Percentiles rank a stretch among this genome's conserved stretches.
Evolutionary conservation across 1,284 basidiomycete genomes (phyloP).

Genomic region (Microbotryomycetes sp.): DNA sequence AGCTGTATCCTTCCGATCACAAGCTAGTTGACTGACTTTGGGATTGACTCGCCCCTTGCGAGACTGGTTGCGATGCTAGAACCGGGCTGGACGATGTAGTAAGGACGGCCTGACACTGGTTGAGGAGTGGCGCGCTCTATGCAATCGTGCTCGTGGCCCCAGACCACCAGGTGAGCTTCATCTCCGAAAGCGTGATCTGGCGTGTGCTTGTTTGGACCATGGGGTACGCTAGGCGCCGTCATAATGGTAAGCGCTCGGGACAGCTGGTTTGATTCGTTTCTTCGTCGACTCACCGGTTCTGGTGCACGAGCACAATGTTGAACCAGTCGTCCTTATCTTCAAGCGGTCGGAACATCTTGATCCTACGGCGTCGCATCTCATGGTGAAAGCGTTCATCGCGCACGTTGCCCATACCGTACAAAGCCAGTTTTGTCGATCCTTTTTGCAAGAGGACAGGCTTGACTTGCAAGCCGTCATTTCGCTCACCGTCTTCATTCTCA

Average conservation of each 20-base stretch:
- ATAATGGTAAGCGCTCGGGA: not conserved
- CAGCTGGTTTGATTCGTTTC: too few relatives aligned
- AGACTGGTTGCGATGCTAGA: slow-evolving; percentile 90
- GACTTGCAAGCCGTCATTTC: slow-evolving; percentile 62
- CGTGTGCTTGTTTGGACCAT: slow-evolving; percentile 84
- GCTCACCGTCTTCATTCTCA: slow-evolving; percentile 38
- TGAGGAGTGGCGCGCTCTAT: slow-evolving; percentile 70
- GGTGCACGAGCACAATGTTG: slow-evolving; percentile 87
- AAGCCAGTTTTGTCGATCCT: slow-evolving; percentile 71
- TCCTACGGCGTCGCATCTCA: slow-evolving; percentile 84
- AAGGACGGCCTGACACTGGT: slow-evolving; percentile 79
- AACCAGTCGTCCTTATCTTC: slow-evolving; percentile 68
- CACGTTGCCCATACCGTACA: slow-evolving; percentile 96
- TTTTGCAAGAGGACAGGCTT: slow-evolving; percentile 84
- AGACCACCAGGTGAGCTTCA: slow-evolving; percentile 83
- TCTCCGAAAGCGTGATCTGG: slow-evolving; percentile 98
- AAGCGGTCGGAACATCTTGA: slow-evolving; percentile 89
- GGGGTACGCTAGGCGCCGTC: slow-evolving; percentile 62
- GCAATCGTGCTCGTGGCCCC: slow-evolving; percentile 99
- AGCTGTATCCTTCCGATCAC: slow-evolving; percentile 3
- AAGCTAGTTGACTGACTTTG: slow-evolving; percentile 69
- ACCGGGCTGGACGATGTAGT: slow-evolving; percentile 90
- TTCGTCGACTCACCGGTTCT: slow-evolving; percentile 67
- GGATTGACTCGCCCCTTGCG: slow-evolving; percentile 77
- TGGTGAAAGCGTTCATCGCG: slow-evolving; percentile 95